A percentile compares a stretch with the other conserved stretches of the same genome.
phyloP scores from a whole-genome alignment of 805 yeast genomes.

The Kazachstania taianensis region DNA sequence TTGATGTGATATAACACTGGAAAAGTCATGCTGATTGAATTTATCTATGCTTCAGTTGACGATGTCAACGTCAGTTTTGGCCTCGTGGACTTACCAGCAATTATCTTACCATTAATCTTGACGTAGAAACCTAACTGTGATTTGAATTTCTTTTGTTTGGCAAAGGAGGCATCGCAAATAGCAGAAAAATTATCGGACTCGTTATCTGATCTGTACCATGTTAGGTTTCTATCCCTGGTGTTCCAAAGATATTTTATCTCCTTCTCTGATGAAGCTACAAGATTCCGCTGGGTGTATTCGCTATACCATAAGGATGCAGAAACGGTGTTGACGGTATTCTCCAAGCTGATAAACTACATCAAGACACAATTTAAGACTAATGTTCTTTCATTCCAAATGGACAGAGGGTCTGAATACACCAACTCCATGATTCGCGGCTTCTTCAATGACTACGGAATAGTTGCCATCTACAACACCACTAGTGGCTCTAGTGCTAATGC shows the following conservation, averaged over 20 bases:
- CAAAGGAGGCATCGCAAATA: conserved; percentile 4
- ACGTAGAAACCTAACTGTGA: conserved; percentile 4
- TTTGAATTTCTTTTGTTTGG: conserved; percentile 1
- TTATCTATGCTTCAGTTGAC: conserved; percentile 2
- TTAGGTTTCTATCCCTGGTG: conserved; percentile 3
- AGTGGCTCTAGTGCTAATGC: too few relatives aligned
- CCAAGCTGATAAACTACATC: conserved; percentile 1
- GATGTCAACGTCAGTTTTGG: not conserved
- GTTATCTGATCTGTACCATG: conserved; percentile 2
- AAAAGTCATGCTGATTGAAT: not conserved
- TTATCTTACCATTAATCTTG: not conserved
- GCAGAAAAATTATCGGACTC: not conserved
- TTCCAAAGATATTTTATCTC: conserved; percentile 7
- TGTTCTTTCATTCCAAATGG: conserved; percentile 5
- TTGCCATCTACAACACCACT: conserved; percentile 5
- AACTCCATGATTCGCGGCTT: not conserved
- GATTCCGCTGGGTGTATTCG: conserved; percentile 7
- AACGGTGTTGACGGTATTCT: conserved; percentile 1
- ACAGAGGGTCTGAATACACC: conserved; percentile 8
- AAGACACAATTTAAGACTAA: conserved; percentile 1
- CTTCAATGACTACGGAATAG: not conserved
- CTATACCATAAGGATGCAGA: conserved; percentile 1
- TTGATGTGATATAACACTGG: not conserved
- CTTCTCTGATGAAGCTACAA: conserved; percentile 8
- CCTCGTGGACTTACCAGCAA: conserved; percentile 2